phyloP scores from a whole-genome alignment of 805 yeast genomes.

The Candida parachauliodes region DNA sequence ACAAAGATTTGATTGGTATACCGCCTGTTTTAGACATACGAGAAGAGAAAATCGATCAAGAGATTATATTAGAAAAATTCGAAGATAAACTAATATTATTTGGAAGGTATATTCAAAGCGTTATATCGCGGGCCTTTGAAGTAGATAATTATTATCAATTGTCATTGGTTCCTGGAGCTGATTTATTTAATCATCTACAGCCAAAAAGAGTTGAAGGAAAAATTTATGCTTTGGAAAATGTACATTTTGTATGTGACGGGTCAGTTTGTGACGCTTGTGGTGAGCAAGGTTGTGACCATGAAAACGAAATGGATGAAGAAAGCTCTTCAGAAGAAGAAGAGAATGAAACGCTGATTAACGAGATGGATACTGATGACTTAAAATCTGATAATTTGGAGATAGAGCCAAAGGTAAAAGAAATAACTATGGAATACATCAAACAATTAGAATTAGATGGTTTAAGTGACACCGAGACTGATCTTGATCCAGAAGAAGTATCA shows the following conservation, averaged over 20 bases:
- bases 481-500: slow-evolving; percentile 22
- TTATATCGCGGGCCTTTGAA: slow-evolving; percentile 77
- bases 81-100: slow-evolving; percentile 39
- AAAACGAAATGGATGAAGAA: slow-evolving; percentile 13
- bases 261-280: slow-evolving; percentile 31
- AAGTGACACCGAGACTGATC: slow-evolving; percentile 21
- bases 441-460: slow-evolving; percentile 20
- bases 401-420: slow-evolving; percentile 15
- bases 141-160: slow-evolving; percentile 73
- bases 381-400: slow-evolving; percentile 12
- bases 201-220: slow-evolving; percentile 22
- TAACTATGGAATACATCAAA: slow-evolving; percentile 23
- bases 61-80: slow-evolving; percentile 14
- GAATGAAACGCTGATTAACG: slow-evolving; percentile 8
- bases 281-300: slow-evolving; percentile 30
- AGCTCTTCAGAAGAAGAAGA: slow-evolving; percentile 15
- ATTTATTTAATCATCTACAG: slow-evolving; percentile 71
- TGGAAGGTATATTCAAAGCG: slow-evolving; percentile 54
- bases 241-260: slow-evolving; percentile 54
- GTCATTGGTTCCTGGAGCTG: slow-evolving; percentile 88
- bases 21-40: slow-evolving; percentile 34
- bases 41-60: slow-evolving; percentile 12
- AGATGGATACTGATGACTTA: background rate
- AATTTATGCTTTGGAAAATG: slow-evolving; percentile 44
- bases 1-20: slow-evolving; percentile 13